A percentile compares a stretch with the other conserved stretches of the same genome.
Evolutionary conservation across 129 eudicot genomes (phyloP).

Genomic region (Tagetes erecta): DNA sequence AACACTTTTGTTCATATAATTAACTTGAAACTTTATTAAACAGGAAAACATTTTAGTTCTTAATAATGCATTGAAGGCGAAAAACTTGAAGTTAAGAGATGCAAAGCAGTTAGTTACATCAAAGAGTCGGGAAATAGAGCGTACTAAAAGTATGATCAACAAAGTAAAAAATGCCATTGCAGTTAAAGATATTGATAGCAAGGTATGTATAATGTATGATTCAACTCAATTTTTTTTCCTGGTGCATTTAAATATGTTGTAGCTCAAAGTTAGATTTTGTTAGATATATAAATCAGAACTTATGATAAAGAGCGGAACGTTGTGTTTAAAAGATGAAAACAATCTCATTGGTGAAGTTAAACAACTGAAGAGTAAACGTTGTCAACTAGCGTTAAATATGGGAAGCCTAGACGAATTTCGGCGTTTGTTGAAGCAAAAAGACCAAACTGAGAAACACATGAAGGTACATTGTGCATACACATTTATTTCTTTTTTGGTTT

Average conservation of each 20-base stretch:
- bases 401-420: conserved; percentile 51
- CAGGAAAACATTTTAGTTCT: conserved; percentile 40
- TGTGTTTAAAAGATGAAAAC: conserved; percentile 47
- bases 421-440: conserved; percentile 51
- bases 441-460: conserved; percentile 42
- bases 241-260: neutral
- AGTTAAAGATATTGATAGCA: conserved; percentile 46
- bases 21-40: conserved; percentile 20
- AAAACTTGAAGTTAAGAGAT: conserved; percentile 45
- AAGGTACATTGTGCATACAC: conserved; percentile 54
- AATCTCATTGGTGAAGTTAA: conserved; percentile 55
- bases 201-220: conserved; percentile 41
- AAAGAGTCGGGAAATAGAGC: conserved; percentile 52
- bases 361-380: conserved; percentile 47
- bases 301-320: conserved; percentile 41
- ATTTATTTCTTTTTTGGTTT: neutral
- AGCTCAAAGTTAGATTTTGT: conserved; percentile 11
- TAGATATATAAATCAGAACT: conserved; percentile 49
- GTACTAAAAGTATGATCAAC: conserved; percentile 41
- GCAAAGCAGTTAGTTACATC: conserved; percentile 38
- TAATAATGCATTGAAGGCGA: conserved; percentile 34
- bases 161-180: conserved; percentile 32
- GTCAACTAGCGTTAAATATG: conserved; percentile 44
- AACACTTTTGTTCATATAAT: conserved; percentile 1
- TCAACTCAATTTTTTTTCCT: neutral